Percentiles rank a stretch among this genome's conserved stretches.
Evolutionary conservation across 805 yeast genomes (phyloP).

Genomic region (Candida nonsorbophila): DNA sequence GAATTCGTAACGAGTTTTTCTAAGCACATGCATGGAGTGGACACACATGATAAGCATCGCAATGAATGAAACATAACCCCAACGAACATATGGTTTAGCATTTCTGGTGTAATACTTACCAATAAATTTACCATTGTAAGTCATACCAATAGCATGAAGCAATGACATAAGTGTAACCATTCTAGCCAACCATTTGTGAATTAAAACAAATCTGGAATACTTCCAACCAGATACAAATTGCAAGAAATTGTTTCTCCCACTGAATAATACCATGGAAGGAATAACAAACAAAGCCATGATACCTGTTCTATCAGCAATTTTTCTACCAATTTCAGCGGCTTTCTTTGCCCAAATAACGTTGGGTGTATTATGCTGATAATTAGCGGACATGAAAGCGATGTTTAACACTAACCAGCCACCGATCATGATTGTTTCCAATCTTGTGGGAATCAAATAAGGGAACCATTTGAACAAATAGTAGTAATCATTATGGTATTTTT

Average conservation of each 20-base stretch:
- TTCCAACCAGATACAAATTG: slow-evolving; percentile 58
- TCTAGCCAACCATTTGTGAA: slow-evolving; percentile 66
- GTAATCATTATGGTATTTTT: slow-evolving; percentile 12
- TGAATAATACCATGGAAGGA: slow-evolving; percentile 59
- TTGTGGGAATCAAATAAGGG: slow-evolving; percentile 41
- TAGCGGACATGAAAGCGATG: slow-evolving; percentile 20
- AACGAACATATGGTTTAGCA: slow-evolving; percentile 20
- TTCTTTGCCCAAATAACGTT: slow-evolving; percentile 20
- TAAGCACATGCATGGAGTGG: slow-evolving; percentile 42
- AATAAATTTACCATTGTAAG: slow-evolving; percentile 36
- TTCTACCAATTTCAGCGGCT: slow-evolving; percentile 28
- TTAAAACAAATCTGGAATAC: slow-evolving; percentile 53
- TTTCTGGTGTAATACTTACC: slow-evolving; percentile 29
- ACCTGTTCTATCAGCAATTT: slow-evolving; percentile 52
- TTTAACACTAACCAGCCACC: slow-evolving; percentile 30
- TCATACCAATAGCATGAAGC: slow-evolving; percentile 56
- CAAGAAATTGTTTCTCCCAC: slow-evolving; percentile 69
- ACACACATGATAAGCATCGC: slow-evolving; percentile 16
- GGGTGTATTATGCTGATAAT: slow-evolving; percentile 17
- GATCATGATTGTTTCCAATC: slow-evolving; percentile 45
- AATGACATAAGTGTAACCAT: slow-evolving; percentile 43
- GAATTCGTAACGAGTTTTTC: slow-evolving; percentile 61
- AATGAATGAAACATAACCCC: slow-evolving; percentile 28
- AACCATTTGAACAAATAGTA: slow-evolving; percentile 8
- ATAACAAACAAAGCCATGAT: slow-evolving; percentile 45